Evolutionary conservation across 768 basidiomycete genomes (phyloP), one percentile per base, ranked within the genome.

Genomic region (Pulveroboletus sp.): DNA sequence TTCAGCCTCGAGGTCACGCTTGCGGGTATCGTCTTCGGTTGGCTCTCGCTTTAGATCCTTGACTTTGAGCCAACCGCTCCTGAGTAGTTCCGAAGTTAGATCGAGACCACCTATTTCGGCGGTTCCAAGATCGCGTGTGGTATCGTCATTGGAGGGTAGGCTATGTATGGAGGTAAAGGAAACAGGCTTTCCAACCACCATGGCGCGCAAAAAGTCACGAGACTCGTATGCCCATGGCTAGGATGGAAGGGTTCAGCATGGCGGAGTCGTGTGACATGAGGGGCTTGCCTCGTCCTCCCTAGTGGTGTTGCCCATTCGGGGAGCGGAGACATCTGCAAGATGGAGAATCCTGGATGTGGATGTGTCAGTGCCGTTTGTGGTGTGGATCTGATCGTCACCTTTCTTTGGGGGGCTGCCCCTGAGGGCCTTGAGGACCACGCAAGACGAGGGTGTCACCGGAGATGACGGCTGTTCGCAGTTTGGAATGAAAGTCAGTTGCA

Each of bases 161-260:
- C 85, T 83, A 68, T 96, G 91, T 22, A 81, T 81, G 9, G 93
- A 83, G 22, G 77, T 78, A 70, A 95, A 96, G 0, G 85, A 78
- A 60, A 97, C 77, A 68, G 94, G 85, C 65, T 96, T 97, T 56
- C 94, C 95, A 43, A 97, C 92, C 11, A 83, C 75, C 39, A 93
- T 71, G 20, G 83, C 73, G 36, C 96, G 86, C 30, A 98, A 75
- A 70, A 86, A 96, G 71, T 97, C 96, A 56, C 96, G 86, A 40
- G 93, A 82, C 64, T 94, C 90, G 67, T 86, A 96, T 2, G 95
- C 89, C 83, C 86, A 93, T 6, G 85, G 82, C 90, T 95, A 56
- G 16, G 26, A 14, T 1, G 27, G 1, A 12, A 27, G 40, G 37
- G 12, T 24, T 61, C 16, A 57, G 55, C 19, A 45, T 31, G 17